Conservation (phyloP, 495 filamentous ascomycete species). For the Pseudoneurospora amorphoporcata region DNA sequence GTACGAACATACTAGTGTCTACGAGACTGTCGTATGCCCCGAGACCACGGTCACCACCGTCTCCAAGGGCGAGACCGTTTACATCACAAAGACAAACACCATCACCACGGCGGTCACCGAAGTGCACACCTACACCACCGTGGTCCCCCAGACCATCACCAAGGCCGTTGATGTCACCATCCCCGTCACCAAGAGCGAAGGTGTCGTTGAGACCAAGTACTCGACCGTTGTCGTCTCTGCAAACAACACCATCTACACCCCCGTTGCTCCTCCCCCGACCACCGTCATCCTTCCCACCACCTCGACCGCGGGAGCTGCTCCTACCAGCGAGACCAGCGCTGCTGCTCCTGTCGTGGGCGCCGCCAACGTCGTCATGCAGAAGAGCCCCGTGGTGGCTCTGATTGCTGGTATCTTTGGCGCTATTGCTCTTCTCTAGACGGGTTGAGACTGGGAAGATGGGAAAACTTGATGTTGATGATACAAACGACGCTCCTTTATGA, state of each 20-base stretch:
- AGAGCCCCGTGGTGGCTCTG: slow-evolving; percentile 21
- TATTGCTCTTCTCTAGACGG: slow-evolving; percentile 24
- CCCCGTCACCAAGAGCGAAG: slow-evolving; percentile 19
- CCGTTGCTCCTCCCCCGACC: slow-evolving; percentile 9
- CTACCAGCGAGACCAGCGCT: slow-evolving; percentile 2
- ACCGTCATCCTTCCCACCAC: slow-evolving; percentile 25
- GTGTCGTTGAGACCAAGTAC: slow-evolving; percentile 20
- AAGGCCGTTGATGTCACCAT: slow-evolving; percentile 25
- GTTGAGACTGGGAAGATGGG: background rate
- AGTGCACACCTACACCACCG: slow-evolving; percentile 23
- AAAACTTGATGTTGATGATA: background rate
- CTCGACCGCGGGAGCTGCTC: slow-evolving; percentile 1
- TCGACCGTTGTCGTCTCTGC: slow-evolving; percentile 18
- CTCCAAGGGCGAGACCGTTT: slow-evolving; percentile 27
- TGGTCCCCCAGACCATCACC: slow-evolving; percentile 28
- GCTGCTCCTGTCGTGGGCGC: slow-evolving; percentile 15
- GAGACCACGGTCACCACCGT: slow-evolving; percentile 34
- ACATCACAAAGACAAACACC: slow-evolving; percentile 34
- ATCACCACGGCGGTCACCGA: slow-evolving; percentile 24
- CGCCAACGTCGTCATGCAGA: slow-evolving; percentile 13
- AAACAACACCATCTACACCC: slow-evolving; percentile 10
- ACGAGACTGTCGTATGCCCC: slow-evolving; percentile 32
- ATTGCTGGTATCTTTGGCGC: slow-evolving; percentile 29
- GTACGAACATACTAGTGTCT: slow-evolving; percentile 30
- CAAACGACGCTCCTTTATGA: background rate